Conservation (phyloP, 2,329 filamentous ascomycete species). For the Septoria petroselini region DNA sequence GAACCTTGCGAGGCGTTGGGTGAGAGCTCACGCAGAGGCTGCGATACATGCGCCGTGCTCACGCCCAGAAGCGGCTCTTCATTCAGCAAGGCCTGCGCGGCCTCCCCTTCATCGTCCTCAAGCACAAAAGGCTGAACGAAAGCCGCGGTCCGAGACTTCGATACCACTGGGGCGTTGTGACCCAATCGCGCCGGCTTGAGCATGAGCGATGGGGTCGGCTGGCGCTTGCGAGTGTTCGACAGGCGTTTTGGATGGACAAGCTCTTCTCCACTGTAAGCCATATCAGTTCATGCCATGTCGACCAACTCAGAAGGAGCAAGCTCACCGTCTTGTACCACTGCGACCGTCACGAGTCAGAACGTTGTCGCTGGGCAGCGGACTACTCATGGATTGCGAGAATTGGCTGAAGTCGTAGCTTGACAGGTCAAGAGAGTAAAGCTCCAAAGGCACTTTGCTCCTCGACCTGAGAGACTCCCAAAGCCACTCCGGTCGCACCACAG, state of each 20-base stretch:
- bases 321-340: slow-evolving; percentile 19
- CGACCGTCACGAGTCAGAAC: slow-evolving; percentile 5
- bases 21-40: slow-evolving; percentile 31
- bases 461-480: slow-evolving; percentile 72
- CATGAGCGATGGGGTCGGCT: slow-evolving; percentile 32
- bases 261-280: slow-evolving; percentile 19
- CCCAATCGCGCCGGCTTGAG: slow-evolving; percentile 23
- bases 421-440: slow-evolving; percentile 36
- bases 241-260: slow-evolving; percentile 29
- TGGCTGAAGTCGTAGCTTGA: slow-evolving; percentile 25
- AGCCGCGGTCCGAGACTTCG: slow-evolving; percentile 1
- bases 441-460: slow-evolving; percentile 48
- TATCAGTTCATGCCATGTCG: slow-evolving; percentile 16
- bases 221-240: slow-evolving; percentile 34
- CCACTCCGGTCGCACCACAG: slow-evolving; percentile 79
- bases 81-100: neutral
- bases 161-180: neutral
- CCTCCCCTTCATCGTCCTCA: slow-evolving; percentile 33
- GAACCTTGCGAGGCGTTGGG: slow-evolving; percentile 28
- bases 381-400: slow-evolving; percentile 17
- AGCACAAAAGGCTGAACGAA: slow-evolving; percentile 30
- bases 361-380: slow-evolving; percentile 17
- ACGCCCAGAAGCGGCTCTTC: neutral
- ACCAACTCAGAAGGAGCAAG: neutral
- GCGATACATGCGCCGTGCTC: neutral